Percentiles rank a stretch among this genome's conserved stretches.
phyloP scores from a whole-genome alignment of 495 filamentous ascomycete genomes.

The Xylaria venustula region DNA sequence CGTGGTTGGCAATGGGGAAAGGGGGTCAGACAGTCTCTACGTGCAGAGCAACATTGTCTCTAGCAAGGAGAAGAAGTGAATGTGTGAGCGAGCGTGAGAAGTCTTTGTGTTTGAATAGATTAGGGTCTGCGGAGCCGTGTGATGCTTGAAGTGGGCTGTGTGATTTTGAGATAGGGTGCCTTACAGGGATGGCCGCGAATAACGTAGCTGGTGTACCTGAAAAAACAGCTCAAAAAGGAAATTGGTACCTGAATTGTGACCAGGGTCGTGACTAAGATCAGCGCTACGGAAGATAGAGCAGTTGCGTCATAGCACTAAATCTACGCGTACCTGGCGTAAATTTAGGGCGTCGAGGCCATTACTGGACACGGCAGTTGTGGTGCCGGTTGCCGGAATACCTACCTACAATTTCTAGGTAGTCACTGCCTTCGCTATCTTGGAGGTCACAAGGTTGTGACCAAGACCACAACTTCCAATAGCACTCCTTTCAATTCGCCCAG shows the following conservation, averaged over 20 bases:
- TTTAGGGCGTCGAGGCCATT: no score
- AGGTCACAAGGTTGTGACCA: no score
- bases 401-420: no score
- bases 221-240: neutral
- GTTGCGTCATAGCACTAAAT: neutral
- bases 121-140: neutral
- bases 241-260: constrained; percentile 7
- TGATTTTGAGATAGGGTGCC: no score
- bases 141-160: neutral
- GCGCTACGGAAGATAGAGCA: neutral
- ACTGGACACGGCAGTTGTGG: no score
- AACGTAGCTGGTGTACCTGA: neutral
- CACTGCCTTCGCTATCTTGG: no score
- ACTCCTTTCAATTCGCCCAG: no score
- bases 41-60: neutral
- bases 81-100: neutral
- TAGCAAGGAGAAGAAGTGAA: neutral
- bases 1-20: neutral
- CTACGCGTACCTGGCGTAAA: no score
- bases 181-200: neutral
- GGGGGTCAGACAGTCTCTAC: neutral
- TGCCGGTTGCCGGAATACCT: no score
- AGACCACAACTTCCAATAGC: no score
- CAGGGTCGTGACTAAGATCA: constrained; percentile 5
- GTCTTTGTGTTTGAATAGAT: neutral